Percentiles rank a stretch among this genome's conserved stretches.
Evolutionary conservation across 345 rosid genomes (phyloP).

Genomic region (Citrus trifoliata): DNA sequence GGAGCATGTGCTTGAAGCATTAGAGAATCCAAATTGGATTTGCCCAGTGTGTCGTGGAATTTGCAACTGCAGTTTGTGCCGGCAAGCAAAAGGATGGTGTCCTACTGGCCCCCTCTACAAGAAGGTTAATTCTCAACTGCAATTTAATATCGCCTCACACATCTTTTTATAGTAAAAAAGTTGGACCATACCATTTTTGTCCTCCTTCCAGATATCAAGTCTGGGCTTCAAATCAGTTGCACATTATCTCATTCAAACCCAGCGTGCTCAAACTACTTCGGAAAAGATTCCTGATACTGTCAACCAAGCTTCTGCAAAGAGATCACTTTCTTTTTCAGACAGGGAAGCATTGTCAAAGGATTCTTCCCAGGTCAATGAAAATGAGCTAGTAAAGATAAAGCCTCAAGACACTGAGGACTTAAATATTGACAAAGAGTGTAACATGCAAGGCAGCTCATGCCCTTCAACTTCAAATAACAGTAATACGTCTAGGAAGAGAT

Average conservation of each 20-base stretch:
- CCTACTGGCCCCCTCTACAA: constrained; percentile 74
- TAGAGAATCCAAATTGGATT: constrained; percentile 70
- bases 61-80: constrained; percentile 92
- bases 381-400: constrained; percentile 10
- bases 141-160: not conserved
- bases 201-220: constrained; percentile 43
- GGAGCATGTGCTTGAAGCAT: constrained; percentile 90
- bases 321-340: constrained; percentile 51
- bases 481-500: constrained; percentile 36
- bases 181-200: constrained; percentile 14
- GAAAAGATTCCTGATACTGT: constrained; percentile 26
- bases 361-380: constrained; percentile 13
- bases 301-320: constrained; percentile 56
- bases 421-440: constrained; percentile 15
- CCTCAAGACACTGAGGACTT: constrained; percentile 18
- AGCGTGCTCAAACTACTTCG: constrained; percentile 24
- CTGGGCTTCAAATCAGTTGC: constrained; percentile 94
- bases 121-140: constrained; percentile 41
- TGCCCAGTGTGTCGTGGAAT: constrained; percentile 90
- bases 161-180: not conserved
- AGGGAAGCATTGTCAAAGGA: constrained; percentile 20
- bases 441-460: constrained; percentile 11
- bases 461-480: constrained; percentile 10
- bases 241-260: constrained; percentile 78
- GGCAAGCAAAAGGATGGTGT: constrained; percentile 73